Percentiles rank a stretch among this genome's conserved stretches.
These are phyloP conservation scores for Alternaria tenuissima DNA, from an alignment of 2,329 filamentous ascomycete genomes.

Conservation along the genomic window DNA sequence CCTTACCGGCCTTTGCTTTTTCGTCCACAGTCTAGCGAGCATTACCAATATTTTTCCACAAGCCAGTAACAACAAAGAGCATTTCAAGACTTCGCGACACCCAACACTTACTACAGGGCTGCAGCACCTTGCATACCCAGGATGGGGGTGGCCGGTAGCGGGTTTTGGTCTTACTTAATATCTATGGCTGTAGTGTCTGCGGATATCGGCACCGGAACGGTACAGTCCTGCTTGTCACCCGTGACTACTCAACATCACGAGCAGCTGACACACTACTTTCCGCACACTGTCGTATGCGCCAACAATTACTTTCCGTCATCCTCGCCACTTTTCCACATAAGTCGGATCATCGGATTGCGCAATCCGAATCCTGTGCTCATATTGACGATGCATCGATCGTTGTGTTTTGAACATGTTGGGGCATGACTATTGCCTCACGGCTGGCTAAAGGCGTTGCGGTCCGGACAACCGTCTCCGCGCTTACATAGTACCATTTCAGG, in stretches of 20 bases:
- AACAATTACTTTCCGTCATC: background rate
- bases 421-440: slow-evolving; percentile 1
- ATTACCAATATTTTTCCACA: background rate
- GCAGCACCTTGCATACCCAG: slow-evolving; percentile 4
- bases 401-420: slow-evolving; percentile 5
- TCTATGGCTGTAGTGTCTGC: slow-evolving; percentile 4
- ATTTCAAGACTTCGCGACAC: background rate
- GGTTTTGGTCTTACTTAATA: slow-evolving; percentile 1
- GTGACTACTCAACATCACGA: slow-evolving; percentile 2
- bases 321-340: background rate
- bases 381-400: slow-evolving; percentile 7
- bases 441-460: slow-evolving; percentile 44
- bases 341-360: slow-evolving; percentile 10
- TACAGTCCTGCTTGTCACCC: slow-evolving; percentile 1
- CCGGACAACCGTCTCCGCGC: slow-evolving; percentile 44
- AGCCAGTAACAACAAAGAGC: background rate
- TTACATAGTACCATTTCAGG: slow-evolving; percentile 34
- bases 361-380: slow-evolving; percentile 1
- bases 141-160: slow-evolving; percentile 1
- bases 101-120: slow-evolving; percentile 10
- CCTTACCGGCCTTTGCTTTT: slow-evolving; percentile 5
- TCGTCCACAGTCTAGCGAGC: background rate
- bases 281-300: background rate
- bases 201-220: slow-evolving; percentile 10
- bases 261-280: slow-evolving; percentile 9